A percentile compares a stretch with the other conserved stretches of the same genome.
Evolutionary conservation across 208 protist species (phyloP).

Genomic region (Wallacemonas rigidus): DNA sequence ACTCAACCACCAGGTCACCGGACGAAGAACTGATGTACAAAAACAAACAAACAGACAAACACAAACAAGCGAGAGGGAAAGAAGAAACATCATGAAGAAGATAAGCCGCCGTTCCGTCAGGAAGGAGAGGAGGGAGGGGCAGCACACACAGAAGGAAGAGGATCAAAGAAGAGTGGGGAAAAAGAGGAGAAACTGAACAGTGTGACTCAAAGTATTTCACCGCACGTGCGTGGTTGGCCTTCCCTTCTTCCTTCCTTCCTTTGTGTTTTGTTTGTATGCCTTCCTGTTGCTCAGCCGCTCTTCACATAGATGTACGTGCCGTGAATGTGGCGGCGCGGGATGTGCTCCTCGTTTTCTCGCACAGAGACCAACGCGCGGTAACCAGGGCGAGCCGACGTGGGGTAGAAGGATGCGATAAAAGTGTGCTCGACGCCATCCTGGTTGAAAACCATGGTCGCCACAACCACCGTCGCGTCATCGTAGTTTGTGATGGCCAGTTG

Average conservation of each 20-base stretch:
- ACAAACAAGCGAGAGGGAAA: constrained; percentile 24
- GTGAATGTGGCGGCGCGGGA: constrained; percentile 42
- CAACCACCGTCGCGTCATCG: constrained; percentile 65
- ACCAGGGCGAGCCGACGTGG: constrained; percentile 54
- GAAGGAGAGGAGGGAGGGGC: constrained; percentile 2
- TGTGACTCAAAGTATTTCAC: too few species aligned
- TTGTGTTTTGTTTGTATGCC: constrained; percentile 1
- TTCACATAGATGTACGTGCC: constrained; percentile 73
- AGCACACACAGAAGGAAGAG: neutral
- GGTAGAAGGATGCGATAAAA: constrained; percentile 75
- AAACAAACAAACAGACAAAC: constrained; percentile 12
- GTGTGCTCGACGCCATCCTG: constrained; percentile 53
- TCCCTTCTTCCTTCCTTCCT: constrained; percentile 2
- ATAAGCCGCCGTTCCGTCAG: neutral
- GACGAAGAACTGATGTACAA: neutral
- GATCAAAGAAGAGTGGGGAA: neutral
- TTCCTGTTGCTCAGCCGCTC: constrained; percentile 15
- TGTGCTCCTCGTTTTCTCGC: constrained; percentile 45
- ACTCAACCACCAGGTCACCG: neutral
- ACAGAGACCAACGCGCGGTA: constrained; percentile 73
- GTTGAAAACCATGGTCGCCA: constrained; percentile 76
- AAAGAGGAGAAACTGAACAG: too few species aligned
- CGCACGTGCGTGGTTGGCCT: neutral
- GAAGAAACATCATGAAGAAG: neutral
- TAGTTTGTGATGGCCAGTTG: constrained; percentile 72